Evolutionary conservation across 2,329 filamentous ascomycete genomes (phyloP), one percentile per base, ranked within the genome.

Genomic region (Scedosporium dehoogii): DNA sequence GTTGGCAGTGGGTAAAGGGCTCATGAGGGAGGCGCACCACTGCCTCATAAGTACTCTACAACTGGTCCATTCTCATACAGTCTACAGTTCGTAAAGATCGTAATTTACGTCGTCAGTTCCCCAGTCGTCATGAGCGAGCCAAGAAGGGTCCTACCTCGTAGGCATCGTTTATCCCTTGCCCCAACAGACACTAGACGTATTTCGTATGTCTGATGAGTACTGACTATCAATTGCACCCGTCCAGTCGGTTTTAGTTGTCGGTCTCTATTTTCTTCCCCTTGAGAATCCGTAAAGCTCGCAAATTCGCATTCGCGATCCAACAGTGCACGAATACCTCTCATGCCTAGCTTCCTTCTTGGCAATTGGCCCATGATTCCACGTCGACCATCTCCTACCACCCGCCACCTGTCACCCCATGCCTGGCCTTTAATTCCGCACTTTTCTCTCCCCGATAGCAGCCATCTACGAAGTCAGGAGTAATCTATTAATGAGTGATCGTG

Each of bases 51-150:
- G 51, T 56, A 56, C 23, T 27, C 21, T 56, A 56, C n/a, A 27
- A 21, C n/a, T 38, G n/a, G 23, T 38, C 16, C 16, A 53, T 23
- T 46, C 16, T 46, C 4, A 14, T 33, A 33, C 29, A 33, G 29
- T 33, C 42, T 6, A n/a, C n/a, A 46, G 42, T 55, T n/a, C 59
- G 59, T 61, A 61, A 61, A 27, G 18, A 33, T 61, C 48, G 59
- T 61, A 61, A 61, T 42, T 21, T 46, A 29, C 57, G 59, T 60
- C 59, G 58, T 48, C 59, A 53, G 42, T 53, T 29, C 23, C 51
- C 12, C 51, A 55, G 27, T 44, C 57, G 7, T 21, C 25, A 29
- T 25, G 42, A 25, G 55, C 16, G 27, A 58, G n/a, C 27, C 14
- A 41, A n/a, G 55, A 58, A 33, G 55, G 55, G 27, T 18, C 55